Conservation (phyloP, 139 green algal genomes). For the Picochlorum costavermella region DNA sequence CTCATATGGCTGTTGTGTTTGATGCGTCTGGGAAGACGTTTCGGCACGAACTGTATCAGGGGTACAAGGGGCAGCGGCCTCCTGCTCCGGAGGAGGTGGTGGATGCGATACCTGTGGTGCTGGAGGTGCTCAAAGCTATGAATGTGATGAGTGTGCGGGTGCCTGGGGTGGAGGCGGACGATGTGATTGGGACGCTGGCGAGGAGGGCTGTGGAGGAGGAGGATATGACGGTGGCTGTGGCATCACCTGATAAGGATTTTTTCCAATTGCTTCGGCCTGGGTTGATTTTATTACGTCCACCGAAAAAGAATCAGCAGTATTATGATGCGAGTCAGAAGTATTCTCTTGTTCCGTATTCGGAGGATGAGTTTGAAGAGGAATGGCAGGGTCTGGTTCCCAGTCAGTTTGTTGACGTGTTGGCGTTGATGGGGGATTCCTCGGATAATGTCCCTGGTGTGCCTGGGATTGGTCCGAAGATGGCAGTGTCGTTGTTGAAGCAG, state of each 20-base stretch:
- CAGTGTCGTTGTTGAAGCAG: slow-evolving; percentile 25
- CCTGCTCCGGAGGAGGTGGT: slow-evolving; percentile 31
- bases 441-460: slow-evolving; percentile 48
- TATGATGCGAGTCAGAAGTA: slow-evolving; percentile 4
- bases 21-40: slow-evolving; percentile 53
- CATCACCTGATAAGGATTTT: slow-evolving; percentile 65
- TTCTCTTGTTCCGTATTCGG: slow-evolving; percentile 34
- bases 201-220: slow-evolving; percentile 18
- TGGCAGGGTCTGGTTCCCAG: slow-evolving; percentile 24
- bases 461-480: slow-evolving; percentile 47
- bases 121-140: slow-evolving; percentile 35
- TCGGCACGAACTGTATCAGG: slow-evolving; percentile 46
- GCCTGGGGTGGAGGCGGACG: slow-evolving; percentile 61
- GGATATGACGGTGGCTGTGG: slow-evolving; percentile 43
- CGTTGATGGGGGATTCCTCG: slow-evolving; percentile 41
- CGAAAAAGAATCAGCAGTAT: slow-evolving; percentile 22
- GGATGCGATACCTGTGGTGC: slow-evolving; percentile 26
- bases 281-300: slow-evolving; percentile 44
- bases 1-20: slow-evolving; percentile 59
- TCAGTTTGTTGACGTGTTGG: slow-evolving; percentile 50
- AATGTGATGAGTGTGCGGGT: slow-evolving; percentile 33
- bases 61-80: slow-evolving; percentile 54
- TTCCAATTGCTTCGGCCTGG: slow-evolving; percentile 54
- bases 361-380: slow-evolving; percentile 31
- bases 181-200: slow-evolving; percentile 55